Evolutionary conservation across 2,329 filamentous ascomycete genomes (phyloP).

Genomic region (Trichoderma sp.): DNA sequence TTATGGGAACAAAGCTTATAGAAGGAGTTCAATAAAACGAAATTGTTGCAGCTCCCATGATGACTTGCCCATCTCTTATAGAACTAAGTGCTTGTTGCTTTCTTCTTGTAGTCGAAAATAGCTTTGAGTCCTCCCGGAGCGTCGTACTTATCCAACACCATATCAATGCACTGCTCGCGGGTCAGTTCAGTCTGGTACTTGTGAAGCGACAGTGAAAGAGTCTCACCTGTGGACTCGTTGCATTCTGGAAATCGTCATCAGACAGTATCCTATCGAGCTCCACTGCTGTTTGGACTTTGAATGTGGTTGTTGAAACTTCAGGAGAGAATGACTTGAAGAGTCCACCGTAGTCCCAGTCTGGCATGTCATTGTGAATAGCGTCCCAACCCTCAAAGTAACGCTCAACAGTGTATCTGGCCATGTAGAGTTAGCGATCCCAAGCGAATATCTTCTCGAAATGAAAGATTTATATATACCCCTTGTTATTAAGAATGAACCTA

Average conservation of each 20-base stretch:
- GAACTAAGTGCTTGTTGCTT: not conserved
- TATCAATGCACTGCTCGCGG: not conserved
- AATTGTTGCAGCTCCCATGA: not conserved
- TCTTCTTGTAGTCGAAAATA: not conserved
- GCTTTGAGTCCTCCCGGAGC: not conserved
- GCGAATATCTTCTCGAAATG: too few relatives aligned
- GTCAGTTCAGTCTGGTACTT: not conserved
- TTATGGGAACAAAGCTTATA: not conserved
- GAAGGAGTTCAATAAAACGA: not conserved
- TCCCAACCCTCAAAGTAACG: slow-evolving; percentile 77
- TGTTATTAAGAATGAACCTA: slow-evolving; percentile 12
- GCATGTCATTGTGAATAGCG: slow-evolving; percentile 72
- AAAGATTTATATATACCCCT: not conserved
- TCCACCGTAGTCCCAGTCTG: slow-evolving; percentile 30
- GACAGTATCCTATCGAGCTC: not conserved
- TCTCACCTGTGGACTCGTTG: not conserved
- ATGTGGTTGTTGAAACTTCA: not conserved
- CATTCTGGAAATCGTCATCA: not conserved
- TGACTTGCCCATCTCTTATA: not conserved
- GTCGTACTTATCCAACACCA: not conserved
- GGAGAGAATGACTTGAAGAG: slow-evolving; percentile 2
- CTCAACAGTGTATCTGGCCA: slow-evolving; percentile 68
- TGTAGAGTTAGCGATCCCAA: not conserved
- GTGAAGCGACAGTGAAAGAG: not conserved
- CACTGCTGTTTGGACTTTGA: not conserved